Evolutionary conservation across 75 land plant genomes (phyloP), one percentile per base, ranked within the genome.

Genomic region (Sequoiadendron giganteum): DNA sequence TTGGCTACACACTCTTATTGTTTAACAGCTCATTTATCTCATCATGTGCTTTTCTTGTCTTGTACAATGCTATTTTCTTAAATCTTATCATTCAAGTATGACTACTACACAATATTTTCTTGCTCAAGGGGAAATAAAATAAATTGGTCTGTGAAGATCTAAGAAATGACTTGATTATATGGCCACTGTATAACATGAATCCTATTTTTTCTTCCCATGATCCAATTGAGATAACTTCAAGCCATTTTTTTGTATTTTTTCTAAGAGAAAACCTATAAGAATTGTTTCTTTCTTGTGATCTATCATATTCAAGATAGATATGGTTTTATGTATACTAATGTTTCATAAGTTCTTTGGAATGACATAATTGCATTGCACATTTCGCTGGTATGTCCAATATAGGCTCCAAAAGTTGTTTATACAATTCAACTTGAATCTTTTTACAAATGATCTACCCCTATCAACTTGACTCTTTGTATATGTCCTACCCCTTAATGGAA

Each of bases 1-100:
- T n/a, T 90, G 91, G 91, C 21, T 89, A 15, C 85, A 88, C 18
- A 38, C 43, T 28, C 91, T 90, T 52, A 47, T 90, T 10, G 86
- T 90, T 85, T 90, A 40, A 79, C 45, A 79, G 19, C 82, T 79
- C 16, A 68, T 68, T 68, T 30, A 28, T 79, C 7, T 75, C 14
- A 36, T 10, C 34, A 10, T n/a, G 30, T 42, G 52, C n/a, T 42
- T 1, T 45, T 15, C 3, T 84, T 84, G 1, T 3, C 45, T 79
- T 79, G 45, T 79, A 19, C 25, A 40, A 19, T 40, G 34, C 16
- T 79, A 1, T 19, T 38, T 40, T 39, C 15, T 19, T 15, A 19
- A 7, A 38, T 5, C 42, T 40, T 40, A 79, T 79, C 25, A 79
- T 79, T 79, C 8, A 40, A 79, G 1, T 18, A 18, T 79, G 45